Percentiles rank a stretch among this genome's conserved stretches.
Conservation (phyloP, 2,329 filamentous ascomycete genomes). For the Sporothrix humicola region DNA sequence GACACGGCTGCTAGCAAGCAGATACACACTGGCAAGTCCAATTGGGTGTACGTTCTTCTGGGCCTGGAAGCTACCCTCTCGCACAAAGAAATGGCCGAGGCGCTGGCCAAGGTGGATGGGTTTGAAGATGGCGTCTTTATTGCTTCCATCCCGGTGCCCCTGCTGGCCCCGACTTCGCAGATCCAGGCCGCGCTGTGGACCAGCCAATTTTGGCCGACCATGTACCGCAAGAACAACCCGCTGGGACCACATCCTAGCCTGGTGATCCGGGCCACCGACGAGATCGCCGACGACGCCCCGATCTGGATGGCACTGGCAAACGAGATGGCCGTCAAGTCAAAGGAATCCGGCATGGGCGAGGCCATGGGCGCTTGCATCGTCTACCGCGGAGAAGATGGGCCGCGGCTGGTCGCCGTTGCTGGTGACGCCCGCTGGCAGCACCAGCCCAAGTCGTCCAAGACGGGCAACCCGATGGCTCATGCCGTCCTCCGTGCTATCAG, state of each 20-base stretch:
- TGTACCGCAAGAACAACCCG: slow-evolving; percentile 86
- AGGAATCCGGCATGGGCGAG: slow-evolving; percentile 66
- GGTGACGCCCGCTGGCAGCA: slow-evolving; percentile 75
- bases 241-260: slow-evolving; percentile 82
- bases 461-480: slow-evolving; percentile 78
- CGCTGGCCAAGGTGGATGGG: slow-evolving; percentile 56
- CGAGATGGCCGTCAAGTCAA: slow-evolving; percentile 65
- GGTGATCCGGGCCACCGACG: slow-evolving; percentile 70
- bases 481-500: slow-evolving; percentile 79
- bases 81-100: slow-evolving; percentile 57
- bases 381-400: slow-evolving; percentile 59
- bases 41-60: slow-evolving; percentile 64
- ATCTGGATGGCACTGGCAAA: slow-evolving; percentile 72
- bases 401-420: slow-evolving; percentile 71
- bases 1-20: slow-evolving; percentile 59
- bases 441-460: slow-evolving; percentile 53
- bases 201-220: slow-evolving; percentile 78
- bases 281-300: slow-evolving; percentile 67
- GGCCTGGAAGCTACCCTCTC: slow-evolving; percentile 59
- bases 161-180: slow-evolving; percentile 75
- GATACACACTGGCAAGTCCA: slow-evolving; percentile 65
- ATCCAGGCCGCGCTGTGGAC: slow-evolving; percentile 78
- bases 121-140: slow-evolving; percentile 61
- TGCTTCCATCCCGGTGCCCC: slow-evolving; percentile 69
- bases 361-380: slow-evolving; percentile 77